Percentiles rank a stretch among this genome's conserved stretches.
Evolutionary conservation across 1,284 basidiomycete species (phyloP).

Genomic region (Porphyrellus sp.): DNA sequence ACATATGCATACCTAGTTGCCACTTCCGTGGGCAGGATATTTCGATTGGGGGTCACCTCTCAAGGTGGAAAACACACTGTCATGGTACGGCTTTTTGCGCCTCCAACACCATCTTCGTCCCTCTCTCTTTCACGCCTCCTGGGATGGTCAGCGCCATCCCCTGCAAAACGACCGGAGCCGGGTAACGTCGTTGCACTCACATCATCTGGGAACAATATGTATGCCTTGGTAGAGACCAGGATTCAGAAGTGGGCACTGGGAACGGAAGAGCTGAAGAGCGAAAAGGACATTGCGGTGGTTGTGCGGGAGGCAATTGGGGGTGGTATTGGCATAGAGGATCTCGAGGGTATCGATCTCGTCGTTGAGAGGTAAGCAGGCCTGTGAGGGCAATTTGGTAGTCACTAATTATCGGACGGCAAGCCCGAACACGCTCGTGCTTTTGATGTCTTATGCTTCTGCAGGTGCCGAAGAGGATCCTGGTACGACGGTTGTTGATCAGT

Average conservation of each 20-base stretch:
- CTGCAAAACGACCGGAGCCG: conserved; percentile 33
- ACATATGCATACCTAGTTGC: conserved; percentile 51
- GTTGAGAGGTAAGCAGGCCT: conserved; percentile 49
- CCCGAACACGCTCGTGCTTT: conserved; percentile 51
- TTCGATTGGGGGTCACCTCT: conserved; percentile 61
- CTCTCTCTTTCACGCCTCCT: conserved; percentile 58
- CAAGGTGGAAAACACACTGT: conserved; percentile 66
- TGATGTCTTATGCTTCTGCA: conserved; percentile 59
- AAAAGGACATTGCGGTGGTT: conserved; percentile 50
- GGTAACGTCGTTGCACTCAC: conserved; percentile 62
- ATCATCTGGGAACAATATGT: conserved; percentile 46
- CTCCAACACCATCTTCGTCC: conserved; percentile 44
- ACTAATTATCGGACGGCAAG: conserved; percentile 31
- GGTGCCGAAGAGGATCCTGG: conserved; percentile 46
- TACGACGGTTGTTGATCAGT: conserved; percentile 42
- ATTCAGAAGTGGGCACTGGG: conserved; percentile 67
- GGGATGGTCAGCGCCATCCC: conserved; percentile 46
- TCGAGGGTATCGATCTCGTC: conserved; percentile 69
- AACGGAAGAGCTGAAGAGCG: conserved; percentile 54
- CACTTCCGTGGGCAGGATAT: conserved; percentile 63
- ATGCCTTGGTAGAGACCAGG: conserved; percentile 62
- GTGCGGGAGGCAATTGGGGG: conserved; percentile 43
- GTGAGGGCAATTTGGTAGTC: conserved; percentile 3
- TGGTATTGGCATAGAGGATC: conserved; percentile 48
- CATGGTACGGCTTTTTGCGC: conserved; percentile 53